These are phyloP conservation scores for Hygrophoropsis aurantiaca DNA, from an alignment of 768 basidiomycete species.

Conservation along the genomic window DNA sequence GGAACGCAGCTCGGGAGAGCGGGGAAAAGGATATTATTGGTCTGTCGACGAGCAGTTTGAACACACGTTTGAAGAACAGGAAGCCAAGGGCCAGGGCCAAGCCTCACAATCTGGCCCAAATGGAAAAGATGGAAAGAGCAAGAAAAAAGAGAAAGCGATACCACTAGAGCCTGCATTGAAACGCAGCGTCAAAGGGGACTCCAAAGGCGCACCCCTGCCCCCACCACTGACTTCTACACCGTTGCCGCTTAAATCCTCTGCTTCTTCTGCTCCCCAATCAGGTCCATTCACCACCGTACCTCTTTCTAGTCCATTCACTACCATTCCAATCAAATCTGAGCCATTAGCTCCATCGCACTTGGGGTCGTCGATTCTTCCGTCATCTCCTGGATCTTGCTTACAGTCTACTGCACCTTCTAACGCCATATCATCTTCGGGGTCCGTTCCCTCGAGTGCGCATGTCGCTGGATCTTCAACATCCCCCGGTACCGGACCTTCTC, in stretches of 20 bases:
- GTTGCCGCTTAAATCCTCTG: slow-evolving; percentile 34
- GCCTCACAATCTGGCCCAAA: slow-evolving; percentile 26
- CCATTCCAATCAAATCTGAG: slow-evolving; percentile 21
- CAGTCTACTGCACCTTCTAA: slow-evolving; percentile 18
- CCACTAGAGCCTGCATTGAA: slow-evolving; percentile 63
- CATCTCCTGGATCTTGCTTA: slow-evolving; percentile 8
- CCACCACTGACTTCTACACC: slow-evolving; percentile 72
- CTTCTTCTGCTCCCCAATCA: slow-evolving; percentile 1
- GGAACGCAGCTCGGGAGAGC: slow-evolving; percentile 80
- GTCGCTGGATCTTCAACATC: slow-evolving; percentile 12
- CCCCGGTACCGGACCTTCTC: slow-evolving; percentile 8
- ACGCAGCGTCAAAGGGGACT: slow-evolving; percentile 66
- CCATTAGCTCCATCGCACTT: slow-evolving; percentile 7
- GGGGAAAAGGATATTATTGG: slow-evolving; percentile 94
- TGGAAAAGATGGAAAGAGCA: slow-evolving; percentile 41
- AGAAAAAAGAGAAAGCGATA: slow-evolving; percentile 61
- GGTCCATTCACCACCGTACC: slow-evolving; percentile 6
- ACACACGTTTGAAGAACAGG: slow-evolving; percentile 70
- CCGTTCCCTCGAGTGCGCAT: slow-evolving; percentile 17
- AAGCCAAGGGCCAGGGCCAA: slow-evolving; percentile 46
- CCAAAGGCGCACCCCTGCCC: slow-evolving; percentile 56
- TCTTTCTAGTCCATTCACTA: slow-evolving; percentile 6
- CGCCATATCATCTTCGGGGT: slow-evolving; percentile 18
- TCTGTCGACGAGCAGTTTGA: slow-evolving; percentile 76
- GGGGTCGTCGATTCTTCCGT: slow-evolving; percentile 9